These are phyloP conservation scores for Phialophora chinensis DNA, from an alignment of 2,329 filamentous ascomycete species.

Conservation along the genomic window DNA sequence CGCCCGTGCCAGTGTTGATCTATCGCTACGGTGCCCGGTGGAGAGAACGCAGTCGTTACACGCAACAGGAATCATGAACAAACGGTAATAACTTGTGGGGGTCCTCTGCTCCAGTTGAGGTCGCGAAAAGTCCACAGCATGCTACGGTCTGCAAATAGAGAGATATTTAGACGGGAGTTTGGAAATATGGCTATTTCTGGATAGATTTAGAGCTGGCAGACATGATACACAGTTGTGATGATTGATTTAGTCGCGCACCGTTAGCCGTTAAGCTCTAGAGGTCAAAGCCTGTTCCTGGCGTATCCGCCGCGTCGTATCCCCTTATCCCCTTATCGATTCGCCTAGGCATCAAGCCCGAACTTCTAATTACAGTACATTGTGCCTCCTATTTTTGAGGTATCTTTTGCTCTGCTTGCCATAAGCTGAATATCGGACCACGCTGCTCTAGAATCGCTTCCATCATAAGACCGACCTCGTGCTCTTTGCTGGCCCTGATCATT, in stretches of 20 bases:
- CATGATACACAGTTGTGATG: too few species aligned
- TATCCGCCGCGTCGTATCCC: too few species aligned
- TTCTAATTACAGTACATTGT: too few species aligned
- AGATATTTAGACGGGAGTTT: neutral
- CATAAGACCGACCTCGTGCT: neutral
- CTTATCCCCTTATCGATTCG: too few species aligned
- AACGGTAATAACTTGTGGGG: neutral
- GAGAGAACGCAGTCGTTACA: slow-evolving; percentile 34
- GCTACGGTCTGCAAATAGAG: neutral
- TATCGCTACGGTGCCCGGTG: slow-evolving; percentile 34
- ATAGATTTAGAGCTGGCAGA: neutral
- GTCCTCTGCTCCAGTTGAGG: neutral
- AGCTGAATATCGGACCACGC: neutral
- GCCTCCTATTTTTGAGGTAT: too few species aligned
- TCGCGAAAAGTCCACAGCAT: neutral
- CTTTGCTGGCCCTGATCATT: too few species aligned
- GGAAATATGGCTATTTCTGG: neutral
- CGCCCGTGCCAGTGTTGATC: slow-evolving; percentile 36
- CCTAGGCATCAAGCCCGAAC: too few species aligned
- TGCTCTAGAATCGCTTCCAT: neutral
- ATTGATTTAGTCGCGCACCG: too few species aligned
- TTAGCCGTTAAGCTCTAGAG: too few species aligned
- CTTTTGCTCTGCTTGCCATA: neutral
- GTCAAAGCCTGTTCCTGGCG: too few species aligned
- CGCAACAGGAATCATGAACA: slow-evolving; percentile 26